These are phyloP conservation scores for Russula dissimulans DNA, from an alignment of 768 basidiomycete genomes.

Conservation along the genomic window DNA sequence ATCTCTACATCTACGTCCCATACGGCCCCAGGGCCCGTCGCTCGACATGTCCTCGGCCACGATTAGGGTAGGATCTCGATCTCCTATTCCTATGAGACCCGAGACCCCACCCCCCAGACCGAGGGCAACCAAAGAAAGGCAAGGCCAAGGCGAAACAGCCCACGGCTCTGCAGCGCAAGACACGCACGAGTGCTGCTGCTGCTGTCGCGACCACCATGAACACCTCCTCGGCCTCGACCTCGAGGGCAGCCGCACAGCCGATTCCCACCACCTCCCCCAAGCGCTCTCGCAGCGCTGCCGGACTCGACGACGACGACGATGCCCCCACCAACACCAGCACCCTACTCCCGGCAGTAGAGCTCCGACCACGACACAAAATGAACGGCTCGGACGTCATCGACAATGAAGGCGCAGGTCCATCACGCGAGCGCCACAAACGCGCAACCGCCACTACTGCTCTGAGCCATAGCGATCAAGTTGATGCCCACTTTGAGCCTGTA, in stretches of 20 bases:
- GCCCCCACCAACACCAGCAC: too few species aligned
- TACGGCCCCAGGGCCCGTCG: background rate
- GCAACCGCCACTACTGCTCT: background rate
- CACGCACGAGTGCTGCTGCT: background rate
- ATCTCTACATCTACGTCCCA: too few species aligned
- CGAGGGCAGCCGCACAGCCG: background rate
- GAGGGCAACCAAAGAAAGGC: background rate
- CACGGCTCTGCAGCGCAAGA: background rate
- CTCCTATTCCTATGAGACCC: too few species aligned
- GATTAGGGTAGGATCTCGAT: background rate
- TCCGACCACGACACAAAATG: background rate
- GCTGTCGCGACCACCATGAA: background rate
- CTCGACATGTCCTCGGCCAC: background rate
- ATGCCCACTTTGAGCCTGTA: background rate
- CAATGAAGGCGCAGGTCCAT: background rate
- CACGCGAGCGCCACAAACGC: conserved; percentile 5
- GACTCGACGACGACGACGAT: background rate
- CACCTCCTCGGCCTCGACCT: background rate
- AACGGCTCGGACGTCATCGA: background rate
- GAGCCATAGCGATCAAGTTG: too few species aligned
- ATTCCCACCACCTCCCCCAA: background rate
- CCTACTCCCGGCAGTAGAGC: background rate
- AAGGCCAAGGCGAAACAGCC: background rate
- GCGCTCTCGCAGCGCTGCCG: background rate
- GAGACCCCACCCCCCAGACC: too few species aligned